Evolutionary conservation across 148 eudicot genomes (phyloP), one percentile per base, ranked within the genome.

Genomic region (Fagopyrum homotropicum): DNA sequence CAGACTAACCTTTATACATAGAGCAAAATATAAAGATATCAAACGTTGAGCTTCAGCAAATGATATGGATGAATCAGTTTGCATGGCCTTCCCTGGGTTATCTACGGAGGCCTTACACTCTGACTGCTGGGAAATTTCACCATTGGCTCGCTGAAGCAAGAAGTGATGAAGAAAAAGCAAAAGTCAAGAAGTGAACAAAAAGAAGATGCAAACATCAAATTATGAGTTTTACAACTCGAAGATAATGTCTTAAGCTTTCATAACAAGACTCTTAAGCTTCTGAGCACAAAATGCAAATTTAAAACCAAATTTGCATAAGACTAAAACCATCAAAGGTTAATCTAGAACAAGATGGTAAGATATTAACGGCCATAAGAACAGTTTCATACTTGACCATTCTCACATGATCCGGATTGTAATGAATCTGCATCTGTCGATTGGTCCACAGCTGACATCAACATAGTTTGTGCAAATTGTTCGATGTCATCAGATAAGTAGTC

Each of bases 11-110:
- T 96, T 90, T 76, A 88, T 84, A 79, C 98, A 92, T 72, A 96
- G 88, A 54, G 99, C 92, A 85, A 96, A 96, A 89, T 86, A 90
- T 75, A 96, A 80, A 64, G 99, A 96, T 71, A 90, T 81, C 22
- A 85, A 87, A 61, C 92, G 88, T 74, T 88, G 94, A 80, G 98
- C 97, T 85, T 89, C 88, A 80, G 83, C 69, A 85, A 87, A 76
- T 76, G 95, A 82, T 77, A 86, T 81, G 75, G 79, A 76, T 17
- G 84, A 80, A 88, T 84, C 87, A 75, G 45, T 75, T 79, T 77
- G 80, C 79, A 69, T 82, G 12, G 74, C 85, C 80, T 77, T 88
- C 51, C 54, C 66, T 56, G 79, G 69, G 76, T 86, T 86, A 77
- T 77, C 88, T 69, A 78, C 83, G 54, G 90, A 85, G 29, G 78